Conservation (phyloP, 768 basidiomycete species). For the Hygrocybe coccinea region DNA sequence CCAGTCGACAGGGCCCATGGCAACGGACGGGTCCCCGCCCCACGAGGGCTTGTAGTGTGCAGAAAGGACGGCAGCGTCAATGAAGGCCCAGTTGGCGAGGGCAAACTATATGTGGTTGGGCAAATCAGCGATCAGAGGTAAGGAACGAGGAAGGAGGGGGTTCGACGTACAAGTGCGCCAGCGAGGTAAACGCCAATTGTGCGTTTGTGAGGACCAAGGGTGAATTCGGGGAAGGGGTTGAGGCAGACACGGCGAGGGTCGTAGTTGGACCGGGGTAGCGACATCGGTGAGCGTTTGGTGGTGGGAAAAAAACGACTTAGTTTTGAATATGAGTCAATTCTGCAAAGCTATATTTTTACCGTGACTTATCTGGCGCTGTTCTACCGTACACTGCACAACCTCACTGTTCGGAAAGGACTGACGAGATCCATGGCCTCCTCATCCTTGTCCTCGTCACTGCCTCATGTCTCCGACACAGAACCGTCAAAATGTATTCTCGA, state of each 20-base stretch:
- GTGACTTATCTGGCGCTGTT: no score
- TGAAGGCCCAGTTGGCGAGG: conserved; percentile 89
- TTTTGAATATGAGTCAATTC: no score
- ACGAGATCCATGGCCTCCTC: no score
- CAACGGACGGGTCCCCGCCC: conserved; percentile 56
- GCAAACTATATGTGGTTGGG: conserved; percentile 60
- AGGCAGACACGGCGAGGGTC: conserved; percentile 86
- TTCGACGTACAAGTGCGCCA: conserved; percentile 75
- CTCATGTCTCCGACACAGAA: conserved; percentile 43
- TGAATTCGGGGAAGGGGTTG: conserved; percentile 77
- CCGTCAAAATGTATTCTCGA: conserved; percentile 67
- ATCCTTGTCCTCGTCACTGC: conserved; percentile 20
- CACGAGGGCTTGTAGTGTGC: conserved; percentile 77
- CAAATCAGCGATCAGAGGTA: no score
- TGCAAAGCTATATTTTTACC: no score
- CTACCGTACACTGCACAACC: no score
- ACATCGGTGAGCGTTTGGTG: conserved; percentile 35
- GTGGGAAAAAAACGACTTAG: no score
- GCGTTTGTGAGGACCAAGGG: conserved; percentile 71
- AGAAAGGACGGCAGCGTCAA: conserved; percentile 89
- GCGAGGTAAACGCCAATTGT: conserved; percentile 87
- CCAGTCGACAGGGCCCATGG: conserved; percentile 95
- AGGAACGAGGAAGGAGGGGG: background rate
- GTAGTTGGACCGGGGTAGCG: conserved; percentile 66
- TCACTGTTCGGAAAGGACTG: no score